Conservation (phyloP, 169 alveolate species). For the Plasmodium coatneyi region DNA sequence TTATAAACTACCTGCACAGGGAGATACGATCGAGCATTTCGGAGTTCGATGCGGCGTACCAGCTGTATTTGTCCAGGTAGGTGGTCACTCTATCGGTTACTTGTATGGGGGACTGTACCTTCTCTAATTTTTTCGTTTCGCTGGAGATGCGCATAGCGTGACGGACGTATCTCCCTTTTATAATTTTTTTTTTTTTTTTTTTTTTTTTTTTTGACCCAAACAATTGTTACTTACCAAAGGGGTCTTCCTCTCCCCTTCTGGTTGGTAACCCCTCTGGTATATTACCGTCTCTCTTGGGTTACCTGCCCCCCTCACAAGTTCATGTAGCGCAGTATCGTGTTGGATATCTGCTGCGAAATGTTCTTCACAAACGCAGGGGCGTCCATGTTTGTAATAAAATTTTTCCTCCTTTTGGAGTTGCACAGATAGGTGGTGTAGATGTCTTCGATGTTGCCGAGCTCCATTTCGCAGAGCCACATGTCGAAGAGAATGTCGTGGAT, state of each 20-base stretch:
- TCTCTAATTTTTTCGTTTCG: background rate
- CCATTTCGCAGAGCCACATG: conserved; percentile 68
- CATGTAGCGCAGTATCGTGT: conserved; percentile 7
- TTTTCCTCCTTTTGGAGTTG: background rate
- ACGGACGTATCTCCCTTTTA: background rate
- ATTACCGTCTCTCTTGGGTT: background rate
- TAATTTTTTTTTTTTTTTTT: too few species aligned
- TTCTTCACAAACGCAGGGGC: conserved; percentile 9
- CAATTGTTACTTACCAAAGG: background rate
- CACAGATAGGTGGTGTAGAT: conserved; percentile 19
- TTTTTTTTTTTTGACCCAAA: background rate
- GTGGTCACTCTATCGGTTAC: background rate
- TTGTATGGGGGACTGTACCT: background rate
- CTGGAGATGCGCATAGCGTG: background rate
- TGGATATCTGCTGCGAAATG: conserved; percentile 15
- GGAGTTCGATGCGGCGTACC: conserved; percentile 37
- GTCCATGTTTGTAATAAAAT: background rate
- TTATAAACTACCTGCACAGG: conserved; percentile 35
- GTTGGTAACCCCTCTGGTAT: background rate
- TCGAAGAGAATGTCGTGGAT: conserved; percentile 37
- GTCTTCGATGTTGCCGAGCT: conserved; percentile 49
- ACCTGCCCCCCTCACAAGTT: background rate
- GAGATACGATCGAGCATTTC: conserved; percentile 13
- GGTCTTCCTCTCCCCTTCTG: background rate
- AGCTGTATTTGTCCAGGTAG: conserved; percentile 25